Conservation (phyloP, 2,329 filamentous ascomycete species). For the Sarocladiaceae sp. region DNA sequence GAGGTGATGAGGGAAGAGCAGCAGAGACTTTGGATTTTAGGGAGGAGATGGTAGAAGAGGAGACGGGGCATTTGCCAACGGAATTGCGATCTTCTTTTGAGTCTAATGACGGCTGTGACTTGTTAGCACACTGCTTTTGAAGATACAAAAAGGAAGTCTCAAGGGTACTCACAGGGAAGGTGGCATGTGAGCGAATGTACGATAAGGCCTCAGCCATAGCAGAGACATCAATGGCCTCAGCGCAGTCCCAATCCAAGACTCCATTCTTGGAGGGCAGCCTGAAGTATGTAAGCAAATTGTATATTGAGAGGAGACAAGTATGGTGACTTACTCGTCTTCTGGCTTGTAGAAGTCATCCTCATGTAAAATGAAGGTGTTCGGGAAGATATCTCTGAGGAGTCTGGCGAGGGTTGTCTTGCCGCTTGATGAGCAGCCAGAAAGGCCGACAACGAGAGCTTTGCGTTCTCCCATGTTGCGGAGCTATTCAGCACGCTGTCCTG, state of each 20-base stretch:
- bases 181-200: conserved; percentile 67
- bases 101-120: conserved; percentile 23
- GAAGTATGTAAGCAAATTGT: conserved; percentile 1
- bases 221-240: conserved; percentile 69
- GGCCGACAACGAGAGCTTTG: conserved; percentile 64
- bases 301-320: conserved; percentile 21
- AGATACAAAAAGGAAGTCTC: no score
- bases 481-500: no score
- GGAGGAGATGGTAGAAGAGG: conserved; percentile 39
- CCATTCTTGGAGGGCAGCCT: conserved; percentile 54
- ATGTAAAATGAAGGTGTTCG: conserved; percentile 76
- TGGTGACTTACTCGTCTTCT: conserved; percentile 71
- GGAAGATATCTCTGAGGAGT: conserved; percentile 77
- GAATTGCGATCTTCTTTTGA: conserved; percentile 58
- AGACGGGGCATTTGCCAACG: conserved; percentile 50
- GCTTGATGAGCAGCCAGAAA: conserved; percentile 87
- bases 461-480: conserved; percentile 30
- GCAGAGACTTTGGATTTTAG: conserved; percentile 43
- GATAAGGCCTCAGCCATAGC: conserved; percentile 62
- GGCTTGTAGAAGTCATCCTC: conserved; percentile 93
- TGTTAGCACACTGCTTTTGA: not conserved
- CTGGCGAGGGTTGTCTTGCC: conserved; percentile 93
- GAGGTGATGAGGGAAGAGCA: conserved; percentile 41
- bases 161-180: conserved; percentile 51
- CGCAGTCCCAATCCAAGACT: conserved; percentile 88